Conservation (phyloP, 768 basidiomycete species). For the Leccinum subgranulosum region DNA sequence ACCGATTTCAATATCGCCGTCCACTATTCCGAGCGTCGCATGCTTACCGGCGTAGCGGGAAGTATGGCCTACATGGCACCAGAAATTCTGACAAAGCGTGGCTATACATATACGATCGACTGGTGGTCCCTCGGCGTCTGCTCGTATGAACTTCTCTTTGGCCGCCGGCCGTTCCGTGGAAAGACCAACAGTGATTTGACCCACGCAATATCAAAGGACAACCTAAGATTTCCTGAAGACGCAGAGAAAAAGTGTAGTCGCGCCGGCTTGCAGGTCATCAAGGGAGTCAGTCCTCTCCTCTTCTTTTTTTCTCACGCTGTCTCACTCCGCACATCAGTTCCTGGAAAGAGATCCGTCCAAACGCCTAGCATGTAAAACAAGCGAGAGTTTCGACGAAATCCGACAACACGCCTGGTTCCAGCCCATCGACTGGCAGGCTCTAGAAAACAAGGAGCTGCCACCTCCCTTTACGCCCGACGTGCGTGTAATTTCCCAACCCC, state of each 20-base stretch:
- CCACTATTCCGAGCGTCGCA: constrained; percentile 83
- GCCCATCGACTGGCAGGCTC: constrained; percentile 82
- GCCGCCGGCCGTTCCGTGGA: constrained; percentile 88
- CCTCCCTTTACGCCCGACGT: constrained; percentile 92
- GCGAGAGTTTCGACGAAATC: constrained; percentile 79
- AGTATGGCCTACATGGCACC: constrained; percentile 99
- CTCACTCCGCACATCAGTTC: constrained; percentile 47
- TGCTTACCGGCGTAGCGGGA: constrained; percentile 89
- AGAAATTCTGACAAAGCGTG: constrained; percentile 86
- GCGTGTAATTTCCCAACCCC: constrained; percentile 27
- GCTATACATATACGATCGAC: constrained; percentile 92
- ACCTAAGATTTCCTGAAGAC: constrained; percentile 87
- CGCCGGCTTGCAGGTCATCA: constrained; percentile 74
- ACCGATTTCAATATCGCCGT: constrained; percentile 99
- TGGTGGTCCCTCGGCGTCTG: constrained; percentile 98
- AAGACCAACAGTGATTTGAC: constrained; percentile 92
- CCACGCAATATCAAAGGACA: constrained; percentile 86
- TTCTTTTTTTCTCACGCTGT: constrained; percentile 10
- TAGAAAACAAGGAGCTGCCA: constrained; percentile 70
- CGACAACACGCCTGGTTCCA: constrained; percentile 84
- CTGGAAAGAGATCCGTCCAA: constrained; percentile 81
- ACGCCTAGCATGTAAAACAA: constrained; percentile 80
- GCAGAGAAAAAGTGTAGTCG: constrained; percentile 76
- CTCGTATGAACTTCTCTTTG: constrained; percentile 89
- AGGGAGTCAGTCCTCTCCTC: constrained; percentile 55